phyloP scores from a whole-genome alignment of 768 basidiomycete genomes.

The Grammothele lineata region DNA sequence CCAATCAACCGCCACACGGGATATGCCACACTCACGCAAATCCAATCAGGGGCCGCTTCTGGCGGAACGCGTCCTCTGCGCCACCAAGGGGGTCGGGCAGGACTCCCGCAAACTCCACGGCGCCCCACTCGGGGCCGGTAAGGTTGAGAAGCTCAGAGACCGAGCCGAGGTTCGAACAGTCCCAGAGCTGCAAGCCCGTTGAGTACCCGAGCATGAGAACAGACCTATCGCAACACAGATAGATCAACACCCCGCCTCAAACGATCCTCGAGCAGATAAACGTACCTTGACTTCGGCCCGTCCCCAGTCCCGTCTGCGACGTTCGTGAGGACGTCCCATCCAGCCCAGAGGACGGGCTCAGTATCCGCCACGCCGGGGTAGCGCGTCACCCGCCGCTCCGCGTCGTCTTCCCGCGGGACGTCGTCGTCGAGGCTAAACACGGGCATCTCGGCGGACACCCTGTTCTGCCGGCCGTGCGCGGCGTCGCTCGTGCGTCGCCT shows the following conservation, averaged over 20 bases:
- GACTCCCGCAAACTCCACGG: slow-evolving; percentile 36
- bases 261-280: not conserved
- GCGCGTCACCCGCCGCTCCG: slow-evolving; percentile 14
- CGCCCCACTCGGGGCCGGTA: slow-evolving; percentile 31
- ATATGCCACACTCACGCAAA: slow-evolving; percentile 31
- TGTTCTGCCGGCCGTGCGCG: not conserved
- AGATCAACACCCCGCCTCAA: too few relatives aligned
- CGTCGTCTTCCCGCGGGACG: slow-evolving; percentile 11
- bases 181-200: slow-evolving; percentile 57
- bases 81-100: slow-evolving; percentile 31
- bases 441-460: slow-evolving; percentile 7
- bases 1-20: not conserved
- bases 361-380: slow-evolving; percentile 26
- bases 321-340: slow-evolving; percentile 35
- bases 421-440: slow-evolving; percentile 27
- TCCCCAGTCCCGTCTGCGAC: slow-evolving; percentile 1
- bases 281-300: slow-evolving; percentile 12
- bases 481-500: slow-evolving; percentile 19
- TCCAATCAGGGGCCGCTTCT: slow-evolving; percentile 33
- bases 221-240: not conserved
- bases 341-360: slow-evolving; percentile 41
- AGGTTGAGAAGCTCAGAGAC: slow-evolving; percentile 55
- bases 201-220: slow-evolving; percentile 52
- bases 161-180: slow-evolving; percentile 47
- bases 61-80: slow-evolving; percentile 26